Percentiles rank a stretch among this genome's conserved stretches.
These are phyloP conservation scores for Coniosporium apollinis DNA, from an alignment of 495 filamentous ascomycete species.

Conservation along the genomic window DNA sequence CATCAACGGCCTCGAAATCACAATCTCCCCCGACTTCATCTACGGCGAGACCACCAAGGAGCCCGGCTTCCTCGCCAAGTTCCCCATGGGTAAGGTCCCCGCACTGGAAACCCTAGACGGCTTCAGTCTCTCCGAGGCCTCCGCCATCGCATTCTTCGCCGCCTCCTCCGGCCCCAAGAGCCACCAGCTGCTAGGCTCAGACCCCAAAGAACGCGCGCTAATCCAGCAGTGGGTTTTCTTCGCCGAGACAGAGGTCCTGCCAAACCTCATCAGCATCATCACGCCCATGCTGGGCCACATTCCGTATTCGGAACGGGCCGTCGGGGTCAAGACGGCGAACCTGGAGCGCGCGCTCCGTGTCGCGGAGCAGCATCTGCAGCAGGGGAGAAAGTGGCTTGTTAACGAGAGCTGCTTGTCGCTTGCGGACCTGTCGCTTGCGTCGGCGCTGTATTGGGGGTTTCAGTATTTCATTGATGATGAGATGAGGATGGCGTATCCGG, in stretches of 20 bases:
- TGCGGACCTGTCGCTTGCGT: too few species aligned
- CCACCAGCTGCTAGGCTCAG: conserved; percentile 33
- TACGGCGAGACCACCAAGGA: conserved; percentile 28
- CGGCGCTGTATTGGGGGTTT: too few species aligned
- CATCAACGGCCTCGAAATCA: conserved; percentile 33
- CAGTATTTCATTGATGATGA: too few species aligned
- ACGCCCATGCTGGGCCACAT: conserved; percentile 22
- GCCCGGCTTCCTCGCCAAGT: conserved; percentile 40
- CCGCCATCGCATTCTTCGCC: conserved; percentile 38
- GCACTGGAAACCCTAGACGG: conserved; percentile 39
- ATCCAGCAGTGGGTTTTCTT: conserved; percentile 36
- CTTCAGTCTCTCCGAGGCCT: conserved; percentile 32
- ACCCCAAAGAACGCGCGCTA: conserved; percentile 28
- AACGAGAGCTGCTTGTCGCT: too few species aligned
- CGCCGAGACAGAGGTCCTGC: conserved; percentile 29
- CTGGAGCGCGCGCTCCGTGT: conserved; percentile 23
- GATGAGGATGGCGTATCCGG: too few species aligned
- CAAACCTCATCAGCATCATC: conserved; percentile 16
- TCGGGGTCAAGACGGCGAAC: conserved; percentile 14
- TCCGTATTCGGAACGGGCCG: conserved; percentile 23
- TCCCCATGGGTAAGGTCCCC: conserved; percentile 44
- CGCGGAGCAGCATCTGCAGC: conserved; percentile 24
- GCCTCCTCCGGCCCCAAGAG: conserved; percentile 35
- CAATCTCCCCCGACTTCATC: conserved; percentile 24
- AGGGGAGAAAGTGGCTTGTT: conserved; percentile 31